Conservation (phyloP, 2,329 filamentous ascomycete genomes). For the Hypoxylon sp. region DNA sequence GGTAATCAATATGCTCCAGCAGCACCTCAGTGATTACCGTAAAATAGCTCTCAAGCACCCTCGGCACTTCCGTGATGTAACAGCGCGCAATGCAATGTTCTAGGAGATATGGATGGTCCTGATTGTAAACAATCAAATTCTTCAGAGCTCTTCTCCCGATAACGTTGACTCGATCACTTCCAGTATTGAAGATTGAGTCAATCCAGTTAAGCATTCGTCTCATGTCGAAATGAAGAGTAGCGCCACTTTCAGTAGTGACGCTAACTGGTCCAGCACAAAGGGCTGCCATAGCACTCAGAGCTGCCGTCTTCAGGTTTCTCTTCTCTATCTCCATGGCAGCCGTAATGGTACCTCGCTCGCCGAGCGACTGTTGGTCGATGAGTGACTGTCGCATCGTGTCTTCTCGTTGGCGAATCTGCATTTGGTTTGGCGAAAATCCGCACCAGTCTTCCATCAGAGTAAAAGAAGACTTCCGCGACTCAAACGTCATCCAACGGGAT, state of each 20-base stretch:
- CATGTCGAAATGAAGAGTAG: slow-evolving; percentile 91
- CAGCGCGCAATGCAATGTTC: slow-evolving; percentile 93
- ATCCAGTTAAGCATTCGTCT: slow-evolving; percentile 95
- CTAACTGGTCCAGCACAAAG: slow-evolving; percentile 89
- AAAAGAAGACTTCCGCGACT: slow-evolving; percentile 94
- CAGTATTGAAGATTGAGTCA: slow-evolving; percentile 91
- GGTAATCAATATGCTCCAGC: slow-evolving; percentile 84
- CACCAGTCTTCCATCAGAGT: slow-evolving; percentile 99
- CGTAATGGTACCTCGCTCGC: slow-evolving; percentile 82
- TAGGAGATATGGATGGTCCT: slow-evolving; percentile 85
- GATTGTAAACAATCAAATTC: slow-evolving; percentile 92
- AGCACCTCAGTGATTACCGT: slow-evolving; percentile 91
- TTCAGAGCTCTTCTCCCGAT: slow-evolving; percentile 90
- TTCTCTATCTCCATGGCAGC: slow-evolving; percentile 98
- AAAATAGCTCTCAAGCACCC: slow-evolving; percentile 95
- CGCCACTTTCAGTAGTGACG: slow-evolving; percentile 88
- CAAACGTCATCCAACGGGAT: slow-evolving; percentile 96
- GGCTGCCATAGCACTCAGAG: slow-evolving; percentile 94
- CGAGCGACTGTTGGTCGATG: slow-evolving; percentile 82
- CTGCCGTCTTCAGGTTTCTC: slow-evolving; percentile 88
- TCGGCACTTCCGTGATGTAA: slow-evolving; percentile 84
- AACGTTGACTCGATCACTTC: slow-evolving; percentile 90
- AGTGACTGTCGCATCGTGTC: slow-evolving; percentile 89
- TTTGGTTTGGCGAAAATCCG: slow-evolving; percentile 93
- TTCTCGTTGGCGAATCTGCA: slow-evolving; percentile 84